Base-by-base conservation (phyloP, 345 rosid species). In the Melaleuca alternifolia region DNA sequence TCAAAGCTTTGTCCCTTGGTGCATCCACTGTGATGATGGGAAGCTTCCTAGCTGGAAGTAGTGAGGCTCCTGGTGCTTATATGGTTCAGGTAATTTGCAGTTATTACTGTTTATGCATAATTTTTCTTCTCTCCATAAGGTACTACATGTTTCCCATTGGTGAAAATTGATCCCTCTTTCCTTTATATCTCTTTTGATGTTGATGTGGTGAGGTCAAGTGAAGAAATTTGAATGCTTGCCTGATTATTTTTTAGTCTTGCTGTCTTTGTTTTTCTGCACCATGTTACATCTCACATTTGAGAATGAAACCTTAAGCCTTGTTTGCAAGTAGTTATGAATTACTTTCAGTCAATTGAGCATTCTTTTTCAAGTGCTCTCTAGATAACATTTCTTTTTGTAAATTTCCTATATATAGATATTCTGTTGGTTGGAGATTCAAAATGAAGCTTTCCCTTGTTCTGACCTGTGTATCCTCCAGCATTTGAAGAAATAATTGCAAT, bases 11-110 rank as follows among this genome's bases (percentile, higher is more conserved):
- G 54, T 89, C 89, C 44, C 93, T 97, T 2, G 99, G 99, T 56
- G 99, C 99, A 87, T 97, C 99, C 83, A 94, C 97, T 54, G 97
- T 95, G 37, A 97, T 97, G 99, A 97, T 96, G 99, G 99, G 99
- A 54, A 91, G 97, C 89, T 96, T 96, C 91, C 92, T 97, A 89
- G 99, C 99, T 0, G 99, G 99, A 91, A 97, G 99, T 79, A 91
- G 89, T 13, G 99, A 97, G 90, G 94, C 99, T 86, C 97, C 99
- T 7, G 99, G 99, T 53, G 82, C 89, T 12, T 97, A 95, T 21
- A 92, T 88, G 89, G 85, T 88, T 87, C 90, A 91, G 97, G 99
- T 97, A 71, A 71, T 71, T 37, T 71, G 79, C 10, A 18, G 24
- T 71, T 33, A 37, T 48, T 33, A 33, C 21, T 18, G 79, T 41